Evolutionary conservation across 2,329 filamentous ascomycete species (phyloP), one percentile per base, ranked within the genome.

Genomic region (Cladorrhinum sp.): DNA sequence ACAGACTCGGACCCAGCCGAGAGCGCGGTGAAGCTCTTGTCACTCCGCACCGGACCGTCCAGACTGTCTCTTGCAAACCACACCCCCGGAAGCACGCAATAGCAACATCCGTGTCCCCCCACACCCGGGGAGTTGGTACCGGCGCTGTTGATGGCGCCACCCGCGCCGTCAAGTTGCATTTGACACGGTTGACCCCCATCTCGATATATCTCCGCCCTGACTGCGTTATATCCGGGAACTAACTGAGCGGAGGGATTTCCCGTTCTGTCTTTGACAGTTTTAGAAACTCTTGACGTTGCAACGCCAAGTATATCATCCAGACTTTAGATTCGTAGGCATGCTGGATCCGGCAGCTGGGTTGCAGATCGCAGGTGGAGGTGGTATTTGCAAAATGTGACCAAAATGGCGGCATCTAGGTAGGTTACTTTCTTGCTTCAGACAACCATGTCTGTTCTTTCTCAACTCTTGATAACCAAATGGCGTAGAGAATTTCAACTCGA

Each of bases 91-190:
- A 46, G 42, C 42, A 46, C 42, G 42, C n/a, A 46, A 46, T 46
- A 21, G 42, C n/a, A 46, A 16, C n/a, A 7, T 3, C n/a, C 42
- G 42, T 46, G 16, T 46, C 14, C 42, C 36, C 42, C 42, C 16
- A 46, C 42, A 20, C 4, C 42, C n/a, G n/a, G n/a, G n/a, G 42
- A 20, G 5, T 16, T 46, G 42, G 42, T 46, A 46, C 16, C 42
- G 42, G n/a, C 6, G 26, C 42, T 4, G 7, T 46, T 18, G 24
- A 57, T 57, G 42, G 23, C 54, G 54, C 39, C 54, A 57, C 54
- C 54, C 54, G 24, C 54, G 54, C 54, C 36, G 54, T 57, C 49
- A 24, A 46, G 54, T 49, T 23, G 54, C 42, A 46, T 36, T 55
- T 49, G 54, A 55, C 53, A 23, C 16, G 3, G 16, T 30, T 21